Evolutionary conservation across 2,329 filamentous ascomycete species (phyloP).

Genomic region (Ophiostoma populinum): DNA sequence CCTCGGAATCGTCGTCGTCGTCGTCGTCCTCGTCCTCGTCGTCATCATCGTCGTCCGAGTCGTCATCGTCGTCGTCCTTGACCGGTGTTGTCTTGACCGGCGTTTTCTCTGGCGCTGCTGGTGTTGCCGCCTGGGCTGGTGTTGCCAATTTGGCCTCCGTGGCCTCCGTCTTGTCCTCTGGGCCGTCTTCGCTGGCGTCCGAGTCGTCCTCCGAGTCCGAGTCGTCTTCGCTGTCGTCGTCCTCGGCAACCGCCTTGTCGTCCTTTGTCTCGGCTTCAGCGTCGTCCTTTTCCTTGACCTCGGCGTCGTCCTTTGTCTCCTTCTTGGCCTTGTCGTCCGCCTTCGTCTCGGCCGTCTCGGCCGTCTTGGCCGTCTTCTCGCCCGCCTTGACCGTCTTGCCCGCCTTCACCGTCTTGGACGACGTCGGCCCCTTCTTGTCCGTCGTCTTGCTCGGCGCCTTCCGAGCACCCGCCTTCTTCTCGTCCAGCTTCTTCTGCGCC

Average conservation of each 20-base stretch:
- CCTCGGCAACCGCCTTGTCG: not conserved
- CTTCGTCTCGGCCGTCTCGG: not conserved
- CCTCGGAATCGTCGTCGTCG: slow-evolving; percentile 3
- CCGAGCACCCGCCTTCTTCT: not conserved
- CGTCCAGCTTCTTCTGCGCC: not conserved
- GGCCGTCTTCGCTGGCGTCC: slow-evolving; percentile 8
- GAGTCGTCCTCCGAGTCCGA: slow-evolving; percentile 7
- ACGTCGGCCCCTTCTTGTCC: no score
- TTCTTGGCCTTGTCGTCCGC: slow-evolving; percentile 2
- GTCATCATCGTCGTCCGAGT: not conserved
- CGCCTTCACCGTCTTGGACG: no score
- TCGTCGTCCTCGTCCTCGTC: slow-evolving; percentile 5
- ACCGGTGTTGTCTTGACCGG: not conserved
- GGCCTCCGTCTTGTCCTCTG: slow-evolving; percentile 15
- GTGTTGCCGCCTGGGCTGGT: slow-evolving; percentile 4
- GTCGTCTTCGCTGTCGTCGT: slow-evolving; percentile 9
- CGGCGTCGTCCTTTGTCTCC: slow-evolving; percentile 3
- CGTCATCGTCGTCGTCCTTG: not conserved
- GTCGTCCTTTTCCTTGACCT: slow-evolving; percentile 1
- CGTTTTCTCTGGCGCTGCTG: not conserved
- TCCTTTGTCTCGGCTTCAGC: slow-evolving; percentile 2
- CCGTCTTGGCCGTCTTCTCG: slow-evolving; percentile 4
- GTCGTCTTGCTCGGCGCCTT: not conserved
- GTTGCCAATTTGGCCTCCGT: slow-evolving; percentile 13
- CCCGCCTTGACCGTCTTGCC: not conserved